A percentile compares a stretch with the other conserved stretches of the same genome.
phyloP scores from a whole-genome alignment of 148 eudicot genomes.

The Agrostemma githago region DNA sequence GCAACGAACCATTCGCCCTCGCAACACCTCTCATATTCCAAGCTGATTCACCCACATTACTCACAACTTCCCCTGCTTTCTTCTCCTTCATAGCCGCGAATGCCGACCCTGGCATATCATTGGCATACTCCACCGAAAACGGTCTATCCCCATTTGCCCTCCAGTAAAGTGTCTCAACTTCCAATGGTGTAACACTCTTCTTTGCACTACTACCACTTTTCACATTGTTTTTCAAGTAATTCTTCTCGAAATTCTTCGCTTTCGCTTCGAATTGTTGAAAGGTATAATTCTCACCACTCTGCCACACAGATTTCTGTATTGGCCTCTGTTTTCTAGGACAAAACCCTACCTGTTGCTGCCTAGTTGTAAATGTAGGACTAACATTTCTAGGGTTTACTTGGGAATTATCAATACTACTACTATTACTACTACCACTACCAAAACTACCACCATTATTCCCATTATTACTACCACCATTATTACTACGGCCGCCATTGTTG shows the following conservation, averaged over 20 bases:
- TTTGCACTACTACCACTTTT: slow-evolving; percentile 17
- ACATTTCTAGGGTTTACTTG: slow-evolving; percentile 37
- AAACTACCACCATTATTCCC: too few relatives aligned
- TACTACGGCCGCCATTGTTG: background rate
- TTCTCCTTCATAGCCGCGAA: slow-evolving; percentile 37
- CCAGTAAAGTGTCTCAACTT: slow-evolving; percentile 83
- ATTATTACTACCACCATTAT: too few relatives aligned
- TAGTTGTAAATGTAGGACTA: slow-evolving; percentile 64
- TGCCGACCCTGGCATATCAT: slow-evolving; percentile 96
- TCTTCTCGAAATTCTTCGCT: slow-evolving; percentile 68
- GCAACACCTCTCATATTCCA: slow-evolving; percentile 98
- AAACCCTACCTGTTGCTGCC: slow-evolving; percentile 93
- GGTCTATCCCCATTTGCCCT: slow-evolving; percentile 82
- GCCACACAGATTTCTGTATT: slow-evolving; percentile 86
- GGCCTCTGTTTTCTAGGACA: slow-evolving; percentile 91
- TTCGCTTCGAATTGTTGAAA: slow-evolving; percentile 63
- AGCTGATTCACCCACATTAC: slow-evolving; percentile 67
- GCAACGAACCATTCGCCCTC: slow-evolving; percentile 74
- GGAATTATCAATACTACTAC: background rate
- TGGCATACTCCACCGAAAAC: slow-evolving; percentile 85
- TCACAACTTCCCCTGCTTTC: slow-evolving; percentile 34
- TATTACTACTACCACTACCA: background rate
- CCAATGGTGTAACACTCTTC: slow-evolving; percentile 43
- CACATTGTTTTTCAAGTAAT: slow-evolving; percentile 41
- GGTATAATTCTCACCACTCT: slow-evolving; percentile 75